Evolutionary conservation across 306 rosid species (phyloP).

Genomic region (Quercus alba): DNA sequence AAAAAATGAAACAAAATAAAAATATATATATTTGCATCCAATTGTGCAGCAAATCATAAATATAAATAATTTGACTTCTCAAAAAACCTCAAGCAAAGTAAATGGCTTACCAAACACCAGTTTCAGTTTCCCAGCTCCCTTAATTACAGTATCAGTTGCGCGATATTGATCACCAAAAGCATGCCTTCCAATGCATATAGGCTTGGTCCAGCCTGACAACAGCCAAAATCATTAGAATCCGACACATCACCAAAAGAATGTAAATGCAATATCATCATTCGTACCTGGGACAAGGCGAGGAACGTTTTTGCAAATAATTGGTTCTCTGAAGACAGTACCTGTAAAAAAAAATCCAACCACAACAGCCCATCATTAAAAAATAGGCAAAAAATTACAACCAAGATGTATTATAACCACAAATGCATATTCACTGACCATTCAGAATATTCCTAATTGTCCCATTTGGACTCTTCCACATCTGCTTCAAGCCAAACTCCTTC

Average conservation of each 20-base stretch:
- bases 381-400: not conserved
- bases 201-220: conserved; percentile 83
- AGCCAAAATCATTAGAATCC: not conserved
- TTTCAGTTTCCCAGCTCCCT: conserved; percentile 88
- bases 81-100: conserved; percentile 6
- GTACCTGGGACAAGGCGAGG: conserved; percentile 98
- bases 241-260: conserved; percentile 8
- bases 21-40: not conserved
- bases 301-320: conserved; percentile 89
- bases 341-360: conserved; percentile 20
- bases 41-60: not conserved
- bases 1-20: not conserved
- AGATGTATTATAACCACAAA: not conserved
- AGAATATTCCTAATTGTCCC: conserved; percentile 96
- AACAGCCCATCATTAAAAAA: not conserved
- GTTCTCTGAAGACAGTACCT: conserved; percentile 99
- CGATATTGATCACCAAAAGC: conserved; percentile 97
- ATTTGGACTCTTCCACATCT: conserved; percentile 99
- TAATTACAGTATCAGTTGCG: conserved; percentile 88
- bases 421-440: conserved; percentile 56
- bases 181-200: conserved; percentile 97
- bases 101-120: conserved; percentile 74
- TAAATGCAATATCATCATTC: conserved; percentile 7
- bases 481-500: conserved; percentile 80
- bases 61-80: not conserved